Base-by-base conservation (phyloP, 2,329 filamentous ascomycete genomes). In the Chaetomium strumarium region DNA sequence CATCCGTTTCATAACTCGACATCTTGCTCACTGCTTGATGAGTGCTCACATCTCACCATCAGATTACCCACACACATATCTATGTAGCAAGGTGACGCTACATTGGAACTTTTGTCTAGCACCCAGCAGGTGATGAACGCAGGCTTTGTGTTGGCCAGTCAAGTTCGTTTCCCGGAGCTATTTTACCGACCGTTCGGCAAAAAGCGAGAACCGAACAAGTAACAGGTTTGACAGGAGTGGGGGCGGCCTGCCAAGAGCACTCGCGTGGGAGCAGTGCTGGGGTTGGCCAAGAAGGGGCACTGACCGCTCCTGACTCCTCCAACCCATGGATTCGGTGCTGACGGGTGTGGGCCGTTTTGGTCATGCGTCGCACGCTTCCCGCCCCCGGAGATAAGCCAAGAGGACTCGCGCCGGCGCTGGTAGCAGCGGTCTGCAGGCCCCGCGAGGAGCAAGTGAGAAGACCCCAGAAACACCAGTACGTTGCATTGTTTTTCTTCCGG, bases 281-380 rank as follows among this genome's bases (percentile, higher is more conserved):
- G 38, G 38, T 48, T 48, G 46, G 46, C n/a, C 38, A 17, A 33
- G 29, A 6, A n/a, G 29, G 33, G 16, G 8, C 29, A 33, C 30
- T 42, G 46, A 49, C 46, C 46, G 46, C 46, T 36, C 24, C 19
- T 9, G 38, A 38, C 46, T 36, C 24, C 19, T 9, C 33, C 36
- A 38, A 30, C 17, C 46, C 46, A 49, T 42, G 46, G 46, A 14
- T 17, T 36, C 37, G 46, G 30, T 42, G 46, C 46, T 49, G 46
- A 36, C 38, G 5, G 19, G 38, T 38, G 46, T 38, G 46, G 46
- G 46, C 34, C 46, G 34, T 48, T 16, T 9, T 37, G 34, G 34
- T 37, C 34, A 37, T n/a, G 34, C 34, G 34, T 37, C 13, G 34
- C 34, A 12, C 33, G 7, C 24, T 7, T 7, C 24, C 24, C 24